phyloP scores from a whole-genome alignment of 2,329 filamentous ascomycete genomes.

The Fusarium continuum region DNA sequence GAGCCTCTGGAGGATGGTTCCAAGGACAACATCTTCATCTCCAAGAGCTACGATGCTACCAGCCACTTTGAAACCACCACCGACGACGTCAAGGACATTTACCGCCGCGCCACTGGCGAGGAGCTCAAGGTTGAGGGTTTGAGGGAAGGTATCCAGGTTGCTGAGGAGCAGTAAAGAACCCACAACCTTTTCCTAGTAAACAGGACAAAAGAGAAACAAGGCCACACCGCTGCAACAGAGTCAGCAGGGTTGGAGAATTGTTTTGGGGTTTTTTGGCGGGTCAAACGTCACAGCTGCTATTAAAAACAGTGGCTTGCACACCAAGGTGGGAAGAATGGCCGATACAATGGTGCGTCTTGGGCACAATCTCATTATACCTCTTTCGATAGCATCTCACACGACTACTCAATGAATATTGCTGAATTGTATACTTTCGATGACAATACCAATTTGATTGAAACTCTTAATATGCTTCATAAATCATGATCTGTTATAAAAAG shows the following conservation, averaged over 20 bases:
- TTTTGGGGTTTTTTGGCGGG: slow-evolving; percentile 19
- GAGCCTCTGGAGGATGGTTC: slow-evolving; percentile 85
- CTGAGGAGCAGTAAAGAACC: slow-evolving; percentile 65
- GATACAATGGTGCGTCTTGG: slow-evolving; percentile 34
- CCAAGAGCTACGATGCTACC: slow-evolving; percentile 97
- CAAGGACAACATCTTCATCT: slow-evolving; percentile 94
- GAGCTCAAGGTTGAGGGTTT: slow-evolving; percentile 89
- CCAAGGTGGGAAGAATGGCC: slow-evolving; percentile 16
- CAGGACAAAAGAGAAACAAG: slow-evolving; percentile 19
- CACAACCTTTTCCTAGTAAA: neutral
- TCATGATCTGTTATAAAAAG: slow-evolving; percentile 37
- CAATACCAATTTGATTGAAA: slow-evolving; percentile 14
- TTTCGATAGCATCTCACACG: slow-evolving; percentile 40
- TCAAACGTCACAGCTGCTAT: slow-evolving; percentile 5
- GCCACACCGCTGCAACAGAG: slow-evolving; percentile 12
- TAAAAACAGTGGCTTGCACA: slow-evolving; percentile 1
- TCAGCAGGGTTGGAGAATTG: slow-evolving; percentile 15
- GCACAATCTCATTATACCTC: slow-evolving; percentile 43
- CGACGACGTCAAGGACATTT: slow-evolving; percentile 96
- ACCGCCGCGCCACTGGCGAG: slow-evolving; percentile 81
- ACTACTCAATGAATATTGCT: slow-evolving; percentile 26
- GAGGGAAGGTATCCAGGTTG: slow-evolving; percentile 79
- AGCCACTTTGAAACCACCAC: slow-evolving; percentile 94
- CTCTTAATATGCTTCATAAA: slow-evolving; percentile 35
- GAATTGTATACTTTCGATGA: slow-evolving; percentile 8